Evolutionary conservation across 108 stramenopile genomes (phyloP).

Genomic region (Bacterosira constricta): DNA sequence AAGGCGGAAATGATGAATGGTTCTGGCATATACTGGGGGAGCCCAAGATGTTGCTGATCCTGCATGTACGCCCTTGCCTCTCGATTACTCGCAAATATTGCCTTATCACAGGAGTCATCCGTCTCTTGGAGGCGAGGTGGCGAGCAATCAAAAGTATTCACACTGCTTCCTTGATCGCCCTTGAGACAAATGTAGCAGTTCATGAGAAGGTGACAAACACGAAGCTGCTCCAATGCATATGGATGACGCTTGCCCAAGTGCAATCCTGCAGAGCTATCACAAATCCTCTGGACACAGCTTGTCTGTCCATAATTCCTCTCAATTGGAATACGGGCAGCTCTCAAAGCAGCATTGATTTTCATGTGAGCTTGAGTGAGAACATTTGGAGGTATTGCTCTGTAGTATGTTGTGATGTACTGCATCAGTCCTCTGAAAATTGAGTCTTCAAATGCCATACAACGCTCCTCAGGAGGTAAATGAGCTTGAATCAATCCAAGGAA

Average conservation of each 20-base stretch:
- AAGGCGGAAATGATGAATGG: too few relatives aligned
- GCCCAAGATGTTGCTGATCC: too few relatives aligned
- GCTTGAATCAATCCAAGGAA: slow-evolving; percentile 2
- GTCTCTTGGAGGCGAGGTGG: too few relatives aligned
- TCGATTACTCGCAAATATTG: too few relatives aligned
- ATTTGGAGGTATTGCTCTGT: neutral
- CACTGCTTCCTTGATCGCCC: too few relatives aligned
- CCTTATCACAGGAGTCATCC: too few relatives aligned
- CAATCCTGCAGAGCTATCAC: neutral
- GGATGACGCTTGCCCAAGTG: neutral
- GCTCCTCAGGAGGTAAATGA: too few relatives aligned
- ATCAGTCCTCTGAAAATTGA: neutral
- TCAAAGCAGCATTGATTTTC: neutral
- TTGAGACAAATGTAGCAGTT: slow-evolving; percentile 29
- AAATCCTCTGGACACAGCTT: slow-evolving; percentile 1
- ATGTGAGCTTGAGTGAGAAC: neutral
- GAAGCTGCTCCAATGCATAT: slow-evolving; percentile 23
- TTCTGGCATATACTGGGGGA: too few relatives aligned
- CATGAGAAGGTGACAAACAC: slow-evolving; percentile 12
- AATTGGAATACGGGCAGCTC: neutral
- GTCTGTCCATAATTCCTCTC: slow-evolving; percentile 10
- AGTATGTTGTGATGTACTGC: neutral
- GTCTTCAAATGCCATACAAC: slow-evolving; percentile 7
- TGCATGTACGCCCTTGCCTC: too few relatives aligned
- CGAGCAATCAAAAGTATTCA: too few relatives aligned